phyloP scores from a whole-genome alignment of 176 grass and related monocot genomes.

The Carex scoparia region DNA sequence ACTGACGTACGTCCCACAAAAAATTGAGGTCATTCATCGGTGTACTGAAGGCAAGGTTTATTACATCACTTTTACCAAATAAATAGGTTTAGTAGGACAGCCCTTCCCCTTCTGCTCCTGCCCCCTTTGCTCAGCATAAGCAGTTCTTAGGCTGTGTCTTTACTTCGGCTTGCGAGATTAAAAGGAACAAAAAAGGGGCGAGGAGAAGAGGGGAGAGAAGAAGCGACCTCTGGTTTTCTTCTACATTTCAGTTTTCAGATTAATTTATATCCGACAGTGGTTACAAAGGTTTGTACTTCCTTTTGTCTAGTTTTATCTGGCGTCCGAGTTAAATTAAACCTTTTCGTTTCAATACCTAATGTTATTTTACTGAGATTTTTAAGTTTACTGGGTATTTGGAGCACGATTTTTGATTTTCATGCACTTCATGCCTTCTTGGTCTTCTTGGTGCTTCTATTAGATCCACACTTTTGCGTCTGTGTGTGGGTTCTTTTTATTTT shows the following conservation, averaged over 20 bases:
- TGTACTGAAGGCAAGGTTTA: neutral
- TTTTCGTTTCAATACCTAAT: neutral
- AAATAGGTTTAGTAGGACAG: slow-evolving; percentile 14
- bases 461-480: neutral
- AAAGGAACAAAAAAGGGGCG: neutral
- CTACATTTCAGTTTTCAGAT: neutral
- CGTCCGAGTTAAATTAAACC: neutral
- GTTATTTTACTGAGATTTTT: neutral
- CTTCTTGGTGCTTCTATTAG: neutral
- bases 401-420: neutral
- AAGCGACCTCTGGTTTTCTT: neutral
- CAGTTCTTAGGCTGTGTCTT: neutral
- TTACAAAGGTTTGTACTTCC: neutral
- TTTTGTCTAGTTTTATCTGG: neutral
- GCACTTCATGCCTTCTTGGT: neutral
- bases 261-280: neutral
- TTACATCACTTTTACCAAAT: neutral
- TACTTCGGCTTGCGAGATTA: neutral
- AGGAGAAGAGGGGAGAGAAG: neutral
- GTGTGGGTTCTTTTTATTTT: neutral
- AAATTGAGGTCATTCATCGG: neutral
- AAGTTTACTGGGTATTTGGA: neutral
- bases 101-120: neutral
- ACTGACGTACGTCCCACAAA: neutral
- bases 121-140: slow-evolving; percentile 3